Percentiles rank a stretch among this genome's conserved stretches.
These are phyloP conservation scores for Pneumocystis carinii DNA, from an alignment of 1,139 yeast species.

Conservation along the genomic window DNA sequence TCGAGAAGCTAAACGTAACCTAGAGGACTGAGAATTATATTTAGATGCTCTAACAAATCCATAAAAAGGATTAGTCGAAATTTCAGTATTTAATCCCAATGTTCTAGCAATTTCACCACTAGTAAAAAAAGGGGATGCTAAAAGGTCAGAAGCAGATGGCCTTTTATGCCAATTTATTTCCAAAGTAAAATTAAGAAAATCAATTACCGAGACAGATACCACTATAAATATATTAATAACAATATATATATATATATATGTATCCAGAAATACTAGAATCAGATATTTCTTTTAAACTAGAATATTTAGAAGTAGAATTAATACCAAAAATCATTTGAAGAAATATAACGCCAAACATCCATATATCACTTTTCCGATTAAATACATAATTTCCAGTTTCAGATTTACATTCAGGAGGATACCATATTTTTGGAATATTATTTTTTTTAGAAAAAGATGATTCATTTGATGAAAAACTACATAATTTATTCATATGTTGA, in stretches of 20 bases:
- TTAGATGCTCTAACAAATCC: neutral
- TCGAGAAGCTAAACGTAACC: slow-evolving; percentile 30
- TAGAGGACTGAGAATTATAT: neutral
- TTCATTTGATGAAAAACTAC: slow-evolving; percentile 31
- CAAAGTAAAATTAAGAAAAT: slow-evolving; percentile 4
- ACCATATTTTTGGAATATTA: neutral
- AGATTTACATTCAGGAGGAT: neutral
- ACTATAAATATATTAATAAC: neutral
- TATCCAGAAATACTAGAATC: neutral
- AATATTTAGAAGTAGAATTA: slow-evolving; percentile 28
- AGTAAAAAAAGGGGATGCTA: slow-evolving; percentile 52
- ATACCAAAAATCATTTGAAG: slow-evolving; percentile 56
- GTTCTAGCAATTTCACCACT: slow-evolving; percentile 11
- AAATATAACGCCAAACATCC: slow-evolving; percentile 78
- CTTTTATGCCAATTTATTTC: slow-evolving; percentile 60
- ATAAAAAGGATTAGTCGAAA: slow-evolving; percentile 2
- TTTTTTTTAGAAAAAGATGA: slow-evolving; percentile 33
- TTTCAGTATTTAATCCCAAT: neutral
- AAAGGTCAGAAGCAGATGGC: slow-evolving; percentile 44
- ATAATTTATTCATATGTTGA: neutral
- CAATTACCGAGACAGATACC: neutral
- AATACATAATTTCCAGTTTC: slow-evolving; percentile 27
- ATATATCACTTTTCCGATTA: slow-evolving; percentile 73
- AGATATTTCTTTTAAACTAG: neutral
- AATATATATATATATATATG: neutral